Conservation (phyloP, 768 basidiomycete genomes). For the Phlegmacium glaucopus region DNA sequence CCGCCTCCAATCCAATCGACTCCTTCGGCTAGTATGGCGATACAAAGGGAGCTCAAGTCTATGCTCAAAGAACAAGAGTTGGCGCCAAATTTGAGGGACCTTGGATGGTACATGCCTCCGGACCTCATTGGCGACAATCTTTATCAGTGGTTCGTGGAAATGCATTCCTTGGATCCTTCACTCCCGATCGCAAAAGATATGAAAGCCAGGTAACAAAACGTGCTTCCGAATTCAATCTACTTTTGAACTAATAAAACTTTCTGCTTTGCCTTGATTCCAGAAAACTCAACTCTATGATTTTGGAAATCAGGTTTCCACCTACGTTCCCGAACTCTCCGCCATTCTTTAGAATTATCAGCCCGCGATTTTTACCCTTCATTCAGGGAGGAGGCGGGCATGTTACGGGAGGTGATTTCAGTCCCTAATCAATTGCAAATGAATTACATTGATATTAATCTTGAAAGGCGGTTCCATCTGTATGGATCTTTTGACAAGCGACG, state of each 20-base stretch:
- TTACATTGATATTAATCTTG: slow-evolving; percentile 1
- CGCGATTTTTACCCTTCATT: slow-evolving; percentile 68
- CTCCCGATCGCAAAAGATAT: slow-evolving; percentile 64
- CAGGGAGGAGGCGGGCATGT: slow-evolving; percentile 71
- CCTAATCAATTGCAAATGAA: neutral
- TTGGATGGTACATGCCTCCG: slow-evolving; percentile 72
- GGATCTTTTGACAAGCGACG: slow-evolving; percentile 65
- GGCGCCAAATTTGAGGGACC: slow-evolving; percentile 40
- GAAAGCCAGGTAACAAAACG: slow-evolving; percentile 33
- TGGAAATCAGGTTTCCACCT: slow-evolving; percentile 70
- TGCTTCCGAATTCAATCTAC: neutral
- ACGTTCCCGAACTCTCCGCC: slow-evolving; percentile 68
- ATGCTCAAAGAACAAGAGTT: slow-evolving; percentile 60
- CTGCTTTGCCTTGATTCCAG: slow-evolving; percentile 22
- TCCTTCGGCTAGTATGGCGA: slow-evolving; percentile 49
- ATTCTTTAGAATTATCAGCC: slow-evolving; percentile 73
- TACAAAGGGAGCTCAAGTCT: slow-evolving; percentile 58
- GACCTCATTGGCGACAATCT: slow-evolving; percentile 66
- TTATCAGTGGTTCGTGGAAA: slow-evolving; percentile 71
- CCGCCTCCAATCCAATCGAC: slow-evolving; percentile 61
- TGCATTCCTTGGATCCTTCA: slow-evolving; percentile 63
- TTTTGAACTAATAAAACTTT: no score
- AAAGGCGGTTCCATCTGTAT: slow-evolving; percentile 72
- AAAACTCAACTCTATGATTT: slow-evolving; percentile 60
- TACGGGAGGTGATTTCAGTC: slow-evolving; percentile 44